phyloP scores from a whole-genome alignment of 2,329 filamentous ascomycete species.

The Nakataea oryzae region DNA sequence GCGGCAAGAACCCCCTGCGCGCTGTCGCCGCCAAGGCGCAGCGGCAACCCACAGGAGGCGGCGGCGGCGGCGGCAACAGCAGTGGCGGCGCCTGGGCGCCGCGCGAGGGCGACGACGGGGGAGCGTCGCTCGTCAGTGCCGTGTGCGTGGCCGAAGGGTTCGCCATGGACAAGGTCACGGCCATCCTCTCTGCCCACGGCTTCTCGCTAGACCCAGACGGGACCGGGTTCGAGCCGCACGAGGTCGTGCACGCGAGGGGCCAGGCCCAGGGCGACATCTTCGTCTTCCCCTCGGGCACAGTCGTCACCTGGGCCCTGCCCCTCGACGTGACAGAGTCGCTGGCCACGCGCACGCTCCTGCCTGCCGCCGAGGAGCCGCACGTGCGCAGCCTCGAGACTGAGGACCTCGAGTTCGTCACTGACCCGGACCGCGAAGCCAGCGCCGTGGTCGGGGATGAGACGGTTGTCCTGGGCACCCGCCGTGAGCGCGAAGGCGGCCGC shows the following conservation, averaged over 20 bases:
- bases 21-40: constrained; percentile 83
- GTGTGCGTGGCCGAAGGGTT: constrained; percentile 55
- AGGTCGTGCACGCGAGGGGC: constrained; percentile 52
- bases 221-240: constrained; percentile 48
- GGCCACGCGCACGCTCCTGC: constrained; percentile 61
- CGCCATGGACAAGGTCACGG: constrained; percentile 49
- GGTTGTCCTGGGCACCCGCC: constrained; percentile 75
- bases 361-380: constrained; percentile 68
- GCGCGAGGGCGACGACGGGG: constrained; percentile 13
- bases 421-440: constrained; percentile 62
- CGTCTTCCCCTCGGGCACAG: constrained; percentile 86
- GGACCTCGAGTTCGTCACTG: constrained; percentile 77
- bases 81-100: neutral
- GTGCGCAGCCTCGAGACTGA: constrained; percentile 67
- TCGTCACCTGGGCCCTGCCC: constrained; percentile 85
- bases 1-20: constrained; percentile 58
- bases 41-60: constrained; percentile 22
- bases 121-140: constrained; percentile 40
- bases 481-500: constrained; percentile 31
- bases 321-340: constrained; percentile 60
- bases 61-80: constrained; percentile 3
- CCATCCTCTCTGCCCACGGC: constrained; percentile 46
- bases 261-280: constrained; percentile 75
- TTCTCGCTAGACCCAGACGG: constrained; percentile 52
- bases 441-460: constrained; percentile 80